Evolutionary conservation across 2,329 filamentous ascomycete genomes (phyloP).

Genomic region (Pochonia chlamydosporia): DNA sequence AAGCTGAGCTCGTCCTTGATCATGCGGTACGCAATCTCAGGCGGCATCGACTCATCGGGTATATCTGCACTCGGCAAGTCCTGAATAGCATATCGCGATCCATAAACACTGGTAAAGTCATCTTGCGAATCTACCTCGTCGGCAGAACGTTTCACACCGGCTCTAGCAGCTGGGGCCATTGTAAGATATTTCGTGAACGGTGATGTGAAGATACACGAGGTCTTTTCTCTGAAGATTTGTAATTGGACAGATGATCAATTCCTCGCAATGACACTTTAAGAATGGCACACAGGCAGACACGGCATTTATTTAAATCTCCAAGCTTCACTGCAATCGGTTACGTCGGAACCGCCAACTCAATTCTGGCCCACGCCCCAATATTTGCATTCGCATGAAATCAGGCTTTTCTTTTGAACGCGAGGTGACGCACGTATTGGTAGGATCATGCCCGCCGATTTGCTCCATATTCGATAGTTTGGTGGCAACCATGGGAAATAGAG

Average conservation of each 20-base stretch:
- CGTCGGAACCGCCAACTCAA: neutral
- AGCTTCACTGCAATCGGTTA: neutral
- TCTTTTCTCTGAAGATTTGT: no score
- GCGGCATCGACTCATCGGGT: constrained; percentile 85
- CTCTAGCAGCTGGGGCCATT: neutral
- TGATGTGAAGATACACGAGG: no score
- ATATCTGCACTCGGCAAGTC: constrained; percentile 82
- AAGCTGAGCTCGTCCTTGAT: constrained; percentile 92
- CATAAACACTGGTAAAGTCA: constrained; percentile 75
- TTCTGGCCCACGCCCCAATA: neutral
- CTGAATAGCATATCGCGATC: constrained; percentile 72
- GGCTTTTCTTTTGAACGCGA: neutral
- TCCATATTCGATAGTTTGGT: neutral
- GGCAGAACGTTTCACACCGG: constrained; percentile 37
- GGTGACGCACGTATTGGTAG: neutral
- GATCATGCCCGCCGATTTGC: neutral
- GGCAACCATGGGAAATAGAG: neutral
- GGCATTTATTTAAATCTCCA: neutral
- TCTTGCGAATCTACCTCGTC: constrained; percentile 33
- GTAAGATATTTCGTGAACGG: neutral
- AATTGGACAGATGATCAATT: no score
- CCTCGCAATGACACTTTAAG: no score
- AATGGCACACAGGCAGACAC: no score
- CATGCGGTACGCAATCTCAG: constrained; percentile 86
- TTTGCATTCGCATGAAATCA: neutral